Base-by-base conservation (phyloP, 2,329 filamentous ascomycete genomes). In the Aspergillus proliferans region DNA sequence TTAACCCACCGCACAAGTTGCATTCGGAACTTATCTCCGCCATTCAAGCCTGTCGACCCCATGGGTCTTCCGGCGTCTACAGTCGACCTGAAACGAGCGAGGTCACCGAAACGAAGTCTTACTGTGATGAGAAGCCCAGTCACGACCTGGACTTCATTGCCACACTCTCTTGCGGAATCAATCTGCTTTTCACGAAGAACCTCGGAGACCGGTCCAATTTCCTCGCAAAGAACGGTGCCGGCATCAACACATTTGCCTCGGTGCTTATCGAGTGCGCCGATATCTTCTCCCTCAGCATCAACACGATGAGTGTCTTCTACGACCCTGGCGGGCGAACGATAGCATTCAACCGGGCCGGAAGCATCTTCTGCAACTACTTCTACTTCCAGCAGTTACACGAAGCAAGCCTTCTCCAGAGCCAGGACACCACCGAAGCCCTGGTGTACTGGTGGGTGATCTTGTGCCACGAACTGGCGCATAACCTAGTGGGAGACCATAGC, bases 361-460 rank as follows among this genome's bases (percentile, higher is more conserved):
- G 86, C 60, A 81, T 98, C 26, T 98, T 97, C 73, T 96, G 90
- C 76, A 98, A 98, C 64, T 79, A 95, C 55, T 79, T 88, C 15
- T 95, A 88, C 74, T 97, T 91, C 67, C 71, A 86, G 52, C 84
- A 92, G 61, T 71, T 96, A 28, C 92, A 97, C 62, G 75, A 81
- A 41, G 61, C 71, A 12, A 68, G 75, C 53, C 67, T 82, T 43
- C 63, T 67, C 18, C 56, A 62, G 19, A 64, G 58, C 52, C 66
- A 63, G 43, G 80, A 74, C 14, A 82, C 75, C 64, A 76, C 81
- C 3, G 86, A 93, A 52, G 88, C 88, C 2, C 75, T 83, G 49
- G 81, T 86, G 1, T 95, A 91, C 76, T 97, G 92, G 92, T 96
- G 87, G 82, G 87, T 95, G 55, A 90, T 93, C n/a, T 68, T 96